phyloP scores from a whole-genome alignment of 2,329 filamentous ascomycete genomes.

The Chalaropsis thielavioides region DNA sequence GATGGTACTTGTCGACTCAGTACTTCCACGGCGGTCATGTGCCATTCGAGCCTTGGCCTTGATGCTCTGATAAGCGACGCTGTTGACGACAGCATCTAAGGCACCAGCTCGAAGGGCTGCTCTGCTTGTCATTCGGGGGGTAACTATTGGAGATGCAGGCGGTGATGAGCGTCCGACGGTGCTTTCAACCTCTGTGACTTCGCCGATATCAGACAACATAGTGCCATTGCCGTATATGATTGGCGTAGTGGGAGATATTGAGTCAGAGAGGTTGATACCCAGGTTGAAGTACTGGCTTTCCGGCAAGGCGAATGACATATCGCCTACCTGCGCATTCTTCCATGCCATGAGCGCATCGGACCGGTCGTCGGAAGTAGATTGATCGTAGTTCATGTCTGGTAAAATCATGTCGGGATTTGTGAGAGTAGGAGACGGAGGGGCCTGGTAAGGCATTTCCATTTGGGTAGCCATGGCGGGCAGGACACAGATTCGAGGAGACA shows the following conservation, averaged over 20 bases:
- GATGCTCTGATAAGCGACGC: conserved; percentile 31
- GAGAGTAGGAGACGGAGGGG: conserved; percentile 66
- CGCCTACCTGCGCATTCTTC: conserved; percentile 32
- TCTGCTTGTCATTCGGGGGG: conserved; percentile 23
- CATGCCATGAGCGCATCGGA: conserved; percentile 40
- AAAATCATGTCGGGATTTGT: conserved; percentile 94
- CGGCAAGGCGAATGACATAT: conserved; percentile 24
- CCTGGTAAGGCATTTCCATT: conserved; percentile 28
- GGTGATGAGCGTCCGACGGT: conserved; percentile 31
- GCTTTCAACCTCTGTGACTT: conserved; percentile 41
- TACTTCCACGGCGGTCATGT: conserved; percentile 39
- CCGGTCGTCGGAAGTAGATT: conserved; percentile 37
- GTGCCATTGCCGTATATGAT: conserved; percentile 57
- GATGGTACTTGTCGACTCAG: conserved; percentile 47
- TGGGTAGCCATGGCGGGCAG: conserved; percentile 20
- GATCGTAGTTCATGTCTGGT: conserved; percentile 51
- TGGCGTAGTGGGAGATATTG: conserved; percentile 42
- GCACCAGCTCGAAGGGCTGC: conserved; percentile 10
- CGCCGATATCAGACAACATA: conserved; percentile 52
- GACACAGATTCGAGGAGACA: conserved; percentile 15
- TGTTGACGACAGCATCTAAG: conserved; percentile 15
- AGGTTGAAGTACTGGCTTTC: conserved; percentile 23
- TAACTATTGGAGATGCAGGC: conserved; percentile 25
- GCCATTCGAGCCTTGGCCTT: conserved; percentile 24
- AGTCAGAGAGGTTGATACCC: conserved; percentile 24